phyloP scores from a whole-genome alignment of 176 grass and related monocot genomes.

The Cenchrus fungigraminus region DNA sequence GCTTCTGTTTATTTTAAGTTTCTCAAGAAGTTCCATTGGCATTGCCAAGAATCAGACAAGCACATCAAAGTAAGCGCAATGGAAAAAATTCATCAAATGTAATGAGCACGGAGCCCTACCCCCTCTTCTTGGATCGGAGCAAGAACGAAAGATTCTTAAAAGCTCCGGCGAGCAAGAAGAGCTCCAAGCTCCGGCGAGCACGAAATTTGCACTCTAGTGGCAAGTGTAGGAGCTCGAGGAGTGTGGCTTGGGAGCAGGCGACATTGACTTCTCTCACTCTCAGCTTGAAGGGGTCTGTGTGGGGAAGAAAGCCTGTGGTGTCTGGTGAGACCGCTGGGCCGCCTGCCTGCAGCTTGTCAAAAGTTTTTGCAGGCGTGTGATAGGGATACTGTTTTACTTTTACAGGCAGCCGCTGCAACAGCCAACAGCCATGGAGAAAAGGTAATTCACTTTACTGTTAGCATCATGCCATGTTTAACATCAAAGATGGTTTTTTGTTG shows the following conservation, averaged over 20 bases:
- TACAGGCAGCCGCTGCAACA: background rate
- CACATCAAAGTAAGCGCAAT: conserved; percentile 39
- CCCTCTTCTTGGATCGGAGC: background rate
- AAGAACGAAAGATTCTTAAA: background rate
- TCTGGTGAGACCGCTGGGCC: background rate
- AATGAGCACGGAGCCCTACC: background rate
- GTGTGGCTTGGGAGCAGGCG: conserved; percentile 10
- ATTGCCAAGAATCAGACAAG: conserved; percentile 41
- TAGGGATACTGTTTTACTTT: background rate
- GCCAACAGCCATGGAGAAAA: conserved; percentile 18
- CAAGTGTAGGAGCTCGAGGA: conserved; percentile 13
- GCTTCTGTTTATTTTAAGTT: conserved; percentile 1
- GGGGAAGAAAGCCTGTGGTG: background rate
- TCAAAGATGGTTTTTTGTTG: background rate
- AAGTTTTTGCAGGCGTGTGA: conserved; percentile 41
- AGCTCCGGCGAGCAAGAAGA: background rate
- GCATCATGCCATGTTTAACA: background rate
- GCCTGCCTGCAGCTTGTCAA: conserved; percentile 31
- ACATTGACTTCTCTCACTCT: conserved; percentile 37
- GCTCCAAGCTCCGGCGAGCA: background rate
- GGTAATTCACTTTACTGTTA: conserved; percentile 48
- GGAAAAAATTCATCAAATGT: background rate
- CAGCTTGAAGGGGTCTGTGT: background rate
- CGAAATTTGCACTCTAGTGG: background rate
- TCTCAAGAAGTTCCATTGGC: conserved; percentile 47